Evolutionary conservation across 2,329 filamentous ascomycete species (phyloP), one percentile per base, ranked within the genome.

Genomic region (Ceratocystiopsis minuta): DNA sequence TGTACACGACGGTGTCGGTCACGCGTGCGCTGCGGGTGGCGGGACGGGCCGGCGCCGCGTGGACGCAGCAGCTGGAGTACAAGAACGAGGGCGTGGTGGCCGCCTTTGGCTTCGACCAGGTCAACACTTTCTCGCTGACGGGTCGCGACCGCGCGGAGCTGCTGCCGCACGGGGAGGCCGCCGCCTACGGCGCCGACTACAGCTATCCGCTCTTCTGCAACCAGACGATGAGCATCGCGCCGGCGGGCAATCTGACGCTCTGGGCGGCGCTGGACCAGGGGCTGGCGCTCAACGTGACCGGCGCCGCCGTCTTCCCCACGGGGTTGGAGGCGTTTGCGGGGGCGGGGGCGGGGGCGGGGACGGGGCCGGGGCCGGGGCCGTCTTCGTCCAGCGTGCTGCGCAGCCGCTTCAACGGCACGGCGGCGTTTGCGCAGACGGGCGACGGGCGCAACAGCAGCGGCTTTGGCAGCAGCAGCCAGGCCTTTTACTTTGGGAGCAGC

Each of bases 161-260:
- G 7, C 37, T 34, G 16, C 36, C 18, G 16, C 47, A 20, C 16
- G 43, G 40, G 43, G 13, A 7, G 36, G 16, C 18, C 10, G 43
- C 12, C 18, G 28, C 34, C 16, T 65, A 65, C 52, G 47, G 50
- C 17, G 47, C 54, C 5, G 51, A 51, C 5, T 80, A 76, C 53
- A 56, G 56, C 10, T 84, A 80, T 50, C 78, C 78, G 0, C 56
- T 83, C 1, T 66, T 61, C 49, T 70, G 71, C 38, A 71, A 70
- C 50, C 68, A 65, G 15, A 66, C 65, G 2, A 68, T 67, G 42
- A 53, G 55, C 14, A 53, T 61, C 13, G 52, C 64, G 20, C 41
- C 61, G 3, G 54, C 60, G 31, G 63, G 63, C 14, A 63, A 68
- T 48, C 57, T 68, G 41, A 63, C 60, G n/a, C 57, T 72, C 40